phyloP scores from a whole-genome alignment of 495 filamentous ascomycete species.

The Bombardia bombarda region DNA sequence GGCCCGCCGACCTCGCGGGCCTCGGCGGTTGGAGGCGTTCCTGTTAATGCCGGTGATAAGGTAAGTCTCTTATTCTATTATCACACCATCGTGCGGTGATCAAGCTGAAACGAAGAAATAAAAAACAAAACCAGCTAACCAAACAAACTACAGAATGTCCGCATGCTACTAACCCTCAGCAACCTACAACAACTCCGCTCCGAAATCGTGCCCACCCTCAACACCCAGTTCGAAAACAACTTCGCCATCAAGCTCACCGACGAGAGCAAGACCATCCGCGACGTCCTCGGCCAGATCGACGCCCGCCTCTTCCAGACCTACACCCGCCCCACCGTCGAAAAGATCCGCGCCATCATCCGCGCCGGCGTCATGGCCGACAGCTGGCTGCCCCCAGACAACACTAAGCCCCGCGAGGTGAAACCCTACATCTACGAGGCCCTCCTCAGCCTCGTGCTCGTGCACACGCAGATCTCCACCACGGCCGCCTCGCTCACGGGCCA shows the following conservation, averaged over 20 bases:
- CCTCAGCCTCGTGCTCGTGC: conserved; percentile 74
- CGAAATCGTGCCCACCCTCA: conserved; percentile 72
- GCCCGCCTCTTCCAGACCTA: conserved; percentile 83
- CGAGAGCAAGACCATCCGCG: conserved; percentile 80
- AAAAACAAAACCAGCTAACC: not conserved
- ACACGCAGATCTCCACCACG: conserved; percentile 86
- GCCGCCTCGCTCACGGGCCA: conserved; percentile 58
- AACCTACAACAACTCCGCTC: conserved; percentile 75
- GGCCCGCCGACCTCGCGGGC: conserved; percentile 14
- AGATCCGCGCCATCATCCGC: conserved; percentile 55
- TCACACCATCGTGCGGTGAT: not conserved
- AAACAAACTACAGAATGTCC: conserved; percentile 61
- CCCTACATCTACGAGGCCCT: conserved; percentile 86
- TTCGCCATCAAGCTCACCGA: conserved; percentile 89
- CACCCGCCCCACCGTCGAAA: conserved; percentile 61
- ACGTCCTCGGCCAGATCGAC: conserved; percentile 85
- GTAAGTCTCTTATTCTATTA: conserved; percentile 40
- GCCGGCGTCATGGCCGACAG: conserved; percentile 59
- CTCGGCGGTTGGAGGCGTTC: conserved; percentile 36
- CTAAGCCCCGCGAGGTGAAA: conserved; percentile 63
- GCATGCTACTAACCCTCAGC: conserved; percentile 84
- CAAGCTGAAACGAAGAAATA: no score
- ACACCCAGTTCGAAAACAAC: conserved; percentile 76
- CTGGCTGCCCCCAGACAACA: conserved; percentile 57
- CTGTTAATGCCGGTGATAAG: conserved; percentile 58